These are phyloP conservation scores for Oryza punctata DNA, from an alignment of 176 grass and related monocot genomes.

Conservation along the genomic window DNA sequence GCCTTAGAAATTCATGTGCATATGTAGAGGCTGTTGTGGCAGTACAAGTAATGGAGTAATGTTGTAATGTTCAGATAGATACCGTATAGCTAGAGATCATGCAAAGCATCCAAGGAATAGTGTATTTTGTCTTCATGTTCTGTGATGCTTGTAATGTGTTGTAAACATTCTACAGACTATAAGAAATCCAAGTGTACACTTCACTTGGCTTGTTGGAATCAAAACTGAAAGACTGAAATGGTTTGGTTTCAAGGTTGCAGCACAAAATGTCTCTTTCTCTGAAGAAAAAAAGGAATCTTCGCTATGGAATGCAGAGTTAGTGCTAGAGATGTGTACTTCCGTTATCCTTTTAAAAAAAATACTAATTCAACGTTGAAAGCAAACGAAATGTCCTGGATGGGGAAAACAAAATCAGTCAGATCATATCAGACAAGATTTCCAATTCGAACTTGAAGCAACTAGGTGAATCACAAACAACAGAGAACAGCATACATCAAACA, in stretches of 20 bases:
- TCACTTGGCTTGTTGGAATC: neutral
- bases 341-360: too few relatives aligned
- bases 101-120: conserved; percentile 27
- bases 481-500: neutral
- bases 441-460: neutral
- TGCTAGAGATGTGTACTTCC: too few relatives aligned
- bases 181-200: neutral
- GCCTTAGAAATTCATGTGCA: conserved; percentile 33
- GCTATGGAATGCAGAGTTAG: neutral
- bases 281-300: neutral
- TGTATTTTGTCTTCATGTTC: neutral
- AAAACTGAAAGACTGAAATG: neutral
- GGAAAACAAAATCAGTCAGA: neutral
- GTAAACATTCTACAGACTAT: conserved; percentile 12
- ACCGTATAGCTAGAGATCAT: conserved; percentile 34
- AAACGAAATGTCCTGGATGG: neutral
- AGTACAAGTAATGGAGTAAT: neutral
- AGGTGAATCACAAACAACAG: neutral
- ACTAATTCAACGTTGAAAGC: neutral
- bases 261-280: neutral
- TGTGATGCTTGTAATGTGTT: conserved; percentile 13
- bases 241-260: neutral
- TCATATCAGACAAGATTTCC: neutral
- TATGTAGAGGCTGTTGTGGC: conserved; percentile 10
- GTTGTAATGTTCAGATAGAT: neutral